Percentiles rank a stretch among this genome's conserved stretches.
These are phyloP conservation scores for Ceratobasidium papillatum DNA, from an alignment of 1,284 basidiomycete genomes.

Conservation along the genomic window DNA sequence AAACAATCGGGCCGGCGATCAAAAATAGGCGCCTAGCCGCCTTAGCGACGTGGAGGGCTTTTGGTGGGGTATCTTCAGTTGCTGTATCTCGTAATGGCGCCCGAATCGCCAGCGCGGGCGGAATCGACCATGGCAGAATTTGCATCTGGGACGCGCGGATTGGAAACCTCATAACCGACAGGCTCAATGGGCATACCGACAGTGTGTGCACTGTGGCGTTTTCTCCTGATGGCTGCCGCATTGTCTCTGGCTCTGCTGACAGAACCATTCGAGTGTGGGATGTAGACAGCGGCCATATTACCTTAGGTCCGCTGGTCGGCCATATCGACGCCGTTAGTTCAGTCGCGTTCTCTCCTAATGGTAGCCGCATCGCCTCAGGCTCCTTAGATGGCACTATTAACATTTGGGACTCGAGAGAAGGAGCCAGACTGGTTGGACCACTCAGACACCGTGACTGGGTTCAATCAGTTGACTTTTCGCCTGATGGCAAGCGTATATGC, in stretches of 20 bases:
- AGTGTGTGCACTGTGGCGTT: neutral
- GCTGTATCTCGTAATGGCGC: no score
- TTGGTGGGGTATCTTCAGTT: neutral
- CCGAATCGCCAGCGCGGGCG: neutral
- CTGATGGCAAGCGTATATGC: slow-evolving; percentile 26
- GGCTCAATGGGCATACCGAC: neutral
- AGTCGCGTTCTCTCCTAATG: slow-evolving; percentile 8
- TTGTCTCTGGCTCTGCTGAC: slow-evolving; percentile 25
- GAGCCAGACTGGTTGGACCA: no score
- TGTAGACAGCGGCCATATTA: neutral
- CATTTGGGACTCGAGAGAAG: no score
- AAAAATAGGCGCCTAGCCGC: no score
- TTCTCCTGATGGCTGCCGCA: slow-evolving; percentile 10
- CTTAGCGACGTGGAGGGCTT: neutral
- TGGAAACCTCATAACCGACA: neutral
- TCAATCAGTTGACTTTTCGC: slow-evolving; percentile 31
- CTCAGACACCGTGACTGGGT: neutral
- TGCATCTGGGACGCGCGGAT: neutral
- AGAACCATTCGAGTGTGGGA: slow-evolving; percentile 17
- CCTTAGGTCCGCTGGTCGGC: neutral
- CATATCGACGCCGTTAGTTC: neutral
- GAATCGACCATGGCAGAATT: neutral
- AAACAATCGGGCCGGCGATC: neutral
- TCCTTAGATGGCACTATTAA: neutral
- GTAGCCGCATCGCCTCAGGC: neutral